A percentile compares a stretch with the other conserved stretches of the same genome.
Conservation (phyloP, 2,329 filamentous ascomycete species). For the Beauveria bassiana region DNA sequence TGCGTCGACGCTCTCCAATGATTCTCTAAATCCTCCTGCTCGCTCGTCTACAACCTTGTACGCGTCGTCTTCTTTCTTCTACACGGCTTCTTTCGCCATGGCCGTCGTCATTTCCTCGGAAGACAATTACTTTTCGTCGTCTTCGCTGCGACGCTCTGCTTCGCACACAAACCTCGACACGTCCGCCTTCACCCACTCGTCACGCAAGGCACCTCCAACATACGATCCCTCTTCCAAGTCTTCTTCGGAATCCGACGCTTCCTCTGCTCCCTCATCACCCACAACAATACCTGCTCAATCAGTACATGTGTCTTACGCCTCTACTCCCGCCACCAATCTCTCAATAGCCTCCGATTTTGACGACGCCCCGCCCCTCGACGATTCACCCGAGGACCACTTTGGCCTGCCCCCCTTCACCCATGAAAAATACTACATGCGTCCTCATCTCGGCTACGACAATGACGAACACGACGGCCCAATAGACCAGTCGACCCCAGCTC, state of each 20-base stretch:
- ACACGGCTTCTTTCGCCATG: conserved; percentile 28
- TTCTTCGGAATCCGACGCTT: conserved; percentile 40
- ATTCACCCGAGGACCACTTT: conserved; percentile 38
- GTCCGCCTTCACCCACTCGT: conserved; percentile 35
- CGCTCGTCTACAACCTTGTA: background rate
- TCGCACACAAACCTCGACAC: conserved; percentile 51
- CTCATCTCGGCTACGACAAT: conserved; percentile 26
- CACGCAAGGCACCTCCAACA: conserved; percentile 35
- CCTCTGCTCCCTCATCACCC: conserved; percentile 51
- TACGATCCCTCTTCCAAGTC: conserved; percentile 35
- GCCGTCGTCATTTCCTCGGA: conserved; percentile 50
- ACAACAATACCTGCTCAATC: conserved; percentile 43
- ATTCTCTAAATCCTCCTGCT: conserved; percentile 8
- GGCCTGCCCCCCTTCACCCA: conserved; percentile 39
- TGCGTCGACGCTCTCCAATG: conserved; percentile 2
- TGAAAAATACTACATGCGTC: conserved; percentile 35
- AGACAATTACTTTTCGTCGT: conserved; percentile 49
- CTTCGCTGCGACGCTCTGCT: conserved; percentile 49
- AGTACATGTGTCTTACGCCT: conserved; percentile 50
- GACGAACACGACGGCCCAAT: conserved; percentile 38
- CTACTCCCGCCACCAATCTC: conserved; percentile 56
- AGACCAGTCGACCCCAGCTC: conserved; percentile 37
- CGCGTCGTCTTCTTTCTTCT: background rate
- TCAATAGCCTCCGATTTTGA: conserved; percentile 54
- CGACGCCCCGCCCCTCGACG: conserved; percentile 36